Percentiles rank a stretch among this genome's conserved stretches.
Evolutionary conservation across 2,329 filamentous ascomycete species (phyloP).

Genomic region (Pleomassaria siparia): DNA sequence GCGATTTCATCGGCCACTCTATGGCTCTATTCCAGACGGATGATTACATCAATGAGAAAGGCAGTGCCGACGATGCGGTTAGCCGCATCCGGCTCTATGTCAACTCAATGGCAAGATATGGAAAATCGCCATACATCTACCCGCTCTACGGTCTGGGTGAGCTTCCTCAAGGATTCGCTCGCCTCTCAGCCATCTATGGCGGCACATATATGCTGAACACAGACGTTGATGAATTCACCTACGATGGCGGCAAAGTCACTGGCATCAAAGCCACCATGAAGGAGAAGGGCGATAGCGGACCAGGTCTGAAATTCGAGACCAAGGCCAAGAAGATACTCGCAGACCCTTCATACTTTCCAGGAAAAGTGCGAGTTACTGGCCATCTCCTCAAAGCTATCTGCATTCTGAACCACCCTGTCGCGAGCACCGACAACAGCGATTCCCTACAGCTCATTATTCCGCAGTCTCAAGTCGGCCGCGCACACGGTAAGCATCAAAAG

Average conservation of each 20-base stretch:
- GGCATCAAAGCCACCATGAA: constrained; percentile 98
- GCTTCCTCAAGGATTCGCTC: constrained; percentile 95
- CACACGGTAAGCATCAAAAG: constrained; percentile 70
- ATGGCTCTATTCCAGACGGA: constrained; percentile 96
- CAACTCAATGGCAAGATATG: constrained; percentile 95
- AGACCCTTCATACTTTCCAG: constrained; percentile 94
- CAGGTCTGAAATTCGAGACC: constrained; percentile 88
- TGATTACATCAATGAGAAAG: constrained; percentile 74
- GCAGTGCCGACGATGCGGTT: constrained; percentile 79
- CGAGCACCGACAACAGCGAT: constrained; percentile 85
- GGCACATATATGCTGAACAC: constrained; percentile 99
- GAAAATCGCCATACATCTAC: constrained; percentile 99
- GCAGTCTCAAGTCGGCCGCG: constrained; percentile 93
- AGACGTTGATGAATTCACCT: constrained; percentile 83
- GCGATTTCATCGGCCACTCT: constrained; percentile 95
- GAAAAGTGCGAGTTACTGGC: constrained; percentile 82
- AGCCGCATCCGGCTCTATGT: constrained; percentile 94
- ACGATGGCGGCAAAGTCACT: constrained; percentile 80
- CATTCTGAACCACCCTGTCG: constrained; percentile 91
- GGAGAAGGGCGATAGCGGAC: constrained; percentile 71
- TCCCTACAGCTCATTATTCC: constrained; percentile 96
- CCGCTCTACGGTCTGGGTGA: constrained; percentile 96
- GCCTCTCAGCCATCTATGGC: constrained; percentile 96
- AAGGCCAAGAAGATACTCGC: constrained; percentile 95
- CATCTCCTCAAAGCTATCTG: constrained; percentile 96